phyloP scores from a whole-genome alignment of 371 early-diverging fungal species.

The Dichotomocladium elegans region DNA sequence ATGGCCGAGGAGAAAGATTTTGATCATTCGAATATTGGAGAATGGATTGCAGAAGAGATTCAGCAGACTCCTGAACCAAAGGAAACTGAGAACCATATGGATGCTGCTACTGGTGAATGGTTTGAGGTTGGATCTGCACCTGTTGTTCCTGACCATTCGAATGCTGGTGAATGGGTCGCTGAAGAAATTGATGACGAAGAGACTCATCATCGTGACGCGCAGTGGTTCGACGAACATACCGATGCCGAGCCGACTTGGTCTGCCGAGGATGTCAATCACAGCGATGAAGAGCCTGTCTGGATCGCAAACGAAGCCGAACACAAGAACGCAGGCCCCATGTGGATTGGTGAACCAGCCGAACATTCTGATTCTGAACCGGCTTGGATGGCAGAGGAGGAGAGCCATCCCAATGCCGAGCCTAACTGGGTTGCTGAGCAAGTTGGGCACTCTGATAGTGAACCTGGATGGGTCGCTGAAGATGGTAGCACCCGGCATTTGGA shows the following conservation, averaged over 20 bases:
- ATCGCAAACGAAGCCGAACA: no score
- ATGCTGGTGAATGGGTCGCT: slow-evolving; percentile 5
- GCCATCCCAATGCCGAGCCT: background rate
- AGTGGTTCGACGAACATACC: background rate
- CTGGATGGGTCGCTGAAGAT: background rate
- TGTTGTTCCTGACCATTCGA: slow-evolving; percentile 3
- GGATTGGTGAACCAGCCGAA: no score
- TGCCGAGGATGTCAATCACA: background rate
- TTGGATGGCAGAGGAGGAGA: background rate
- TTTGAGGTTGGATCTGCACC: background rate
- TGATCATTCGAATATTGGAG: background rate
- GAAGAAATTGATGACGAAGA: slow-evolving; percentile 3
- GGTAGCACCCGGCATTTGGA: no score
- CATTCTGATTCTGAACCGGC: background rate
- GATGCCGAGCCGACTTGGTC: background rate
- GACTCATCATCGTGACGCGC: background rate
- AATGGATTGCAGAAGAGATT: slow-evolving; percentile 5
- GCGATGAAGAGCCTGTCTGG: background rate
- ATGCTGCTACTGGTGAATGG: background rate
- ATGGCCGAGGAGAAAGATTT: background rate
- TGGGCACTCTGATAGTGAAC: background rate
- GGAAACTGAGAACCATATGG: background rate
- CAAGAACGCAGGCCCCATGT: no score
- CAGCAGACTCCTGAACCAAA: slow-evolving; percentile 3
- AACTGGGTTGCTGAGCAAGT: background rate